Evolutionary conservation across 192 early-diverging fungal species (phyloP), one percentile per base, ranked within the genome.

Genomic region (Backusella australiensis): DNA sequence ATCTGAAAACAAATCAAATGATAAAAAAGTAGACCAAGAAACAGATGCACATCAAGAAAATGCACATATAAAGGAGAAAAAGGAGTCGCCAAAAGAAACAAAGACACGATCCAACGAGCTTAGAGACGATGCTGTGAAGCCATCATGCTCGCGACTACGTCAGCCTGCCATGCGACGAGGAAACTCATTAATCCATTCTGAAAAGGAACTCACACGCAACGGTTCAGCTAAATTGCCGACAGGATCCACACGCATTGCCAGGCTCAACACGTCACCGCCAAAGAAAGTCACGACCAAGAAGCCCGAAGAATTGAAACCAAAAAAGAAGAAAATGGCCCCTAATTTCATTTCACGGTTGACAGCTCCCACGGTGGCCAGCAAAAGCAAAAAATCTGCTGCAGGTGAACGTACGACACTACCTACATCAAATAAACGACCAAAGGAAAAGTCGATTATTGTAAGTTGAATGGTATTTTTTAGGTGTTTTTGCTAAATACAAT

Each of bases 311-410:
- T 32, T 32, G 11, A 63, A 63, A 12, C 56, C 56, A 26, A 63
- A 63, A 63, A 63, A 63, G 56, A 63, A 63, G 56, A 63, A 63
- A 63, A 63, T 63, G 56, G 21, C 56, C 11, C 26, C 56, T 63
- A 23, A 63, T 63, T 63, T 63, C 26, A 63, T 63, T 63, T 63
- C 56, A 63, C 56, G 56, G 26, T 29, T 63, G 56, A 63, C 56
- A 29, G 56, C 56, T 12, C 56, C 56, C 3, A 63, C 56, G 0
- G 9, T 63, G 1, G 56, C 56, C 23, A 63, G 56, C 12, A 63
- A 63, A 12, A 63, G 12, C 12, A 63, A 63, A 29, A 63, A 63
- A 26, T 32, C 32, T 32, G 26, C 26, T 0, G 23, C 23, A 29
- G 56, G 26, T 53, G n/a, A 21, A 8, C 52, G 52, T 63, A 63